Evolutionary conservation across 371 early-diverging fungal species (phyloP).

Genomic region (Rhizopus sp.): DNA sequence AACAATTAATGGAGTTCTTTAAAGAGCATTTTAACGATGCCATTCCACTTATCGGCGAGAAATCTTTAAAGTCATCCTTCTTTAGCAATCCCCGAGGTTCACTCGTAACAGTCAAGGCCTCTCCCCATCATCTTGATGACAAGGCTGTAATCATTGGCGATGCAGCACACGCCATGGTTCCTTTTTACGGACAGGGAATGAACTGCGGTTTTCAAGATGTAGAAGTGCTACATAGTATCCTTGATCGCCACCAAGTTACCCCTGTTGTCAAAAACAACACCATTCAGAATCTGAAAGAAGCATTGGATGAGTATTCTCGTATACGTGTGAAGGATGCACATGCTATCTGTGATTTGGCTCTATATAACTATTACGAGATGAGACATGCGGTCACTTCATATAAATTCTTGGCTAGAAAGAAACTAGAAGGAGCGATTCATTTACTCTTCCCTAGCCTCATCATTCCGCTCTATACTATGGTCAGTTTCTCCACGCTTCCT

Average conservation of each 20-base stretch:
- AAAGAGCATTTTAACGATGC: conserved; percentile 82
- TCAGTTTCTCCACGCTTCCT: conserved; percentile 87
- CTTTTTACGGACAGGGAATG: conserved; percentile 97
- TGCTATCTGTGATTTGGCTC: conserved; percentile 94
- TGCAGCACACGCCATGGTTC: conserved; percentile 98
- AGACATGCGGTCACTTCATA: conserved; percentile 77
- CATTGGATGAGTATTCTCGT: conserved; percentile 73
- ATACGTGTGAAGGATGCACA: conserved; percentile 78
- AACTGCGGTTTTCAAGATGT: conserved; percentile 98
- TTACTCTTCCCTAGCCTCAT: conserved; percentile 67
- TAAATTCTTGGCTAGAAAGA: conserved; percentile 74
- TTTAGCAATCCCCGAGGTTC: conserved; percentile 86
- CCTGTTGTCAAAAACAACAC: conserved; percentile 16
- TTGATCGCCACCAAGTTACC: conserved; percentile 57
- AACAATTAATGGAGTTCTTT: conserved; percentile 76
- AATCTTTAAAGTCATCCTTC: conserved; percentile 69
- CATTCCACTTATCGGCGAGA: conserved; percentile 77
- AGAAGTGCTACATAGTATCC: conserved; percentile 69
- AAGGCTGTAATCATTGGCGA: conserved; percentile 89
- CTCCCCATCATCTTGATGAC: conserved; percentile 83
- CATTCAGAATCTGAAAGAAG: conserved; percentile 46
- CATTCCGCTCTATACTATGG: conserved; percentile 96
- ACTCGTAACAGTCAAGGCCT: conserved; percentile 82
- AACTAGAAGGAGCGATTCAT: conserved; percentile 78
- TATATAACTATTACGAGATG: conserved; percentile 97